A percentile compares a stretch with the other conserved stretches of the same genome.
Evolutionary conservation across 2,329 filamentous ascomycete genomes (phyloP).

Genomic region (Macrophomina pseudophaseolina): DNA sequence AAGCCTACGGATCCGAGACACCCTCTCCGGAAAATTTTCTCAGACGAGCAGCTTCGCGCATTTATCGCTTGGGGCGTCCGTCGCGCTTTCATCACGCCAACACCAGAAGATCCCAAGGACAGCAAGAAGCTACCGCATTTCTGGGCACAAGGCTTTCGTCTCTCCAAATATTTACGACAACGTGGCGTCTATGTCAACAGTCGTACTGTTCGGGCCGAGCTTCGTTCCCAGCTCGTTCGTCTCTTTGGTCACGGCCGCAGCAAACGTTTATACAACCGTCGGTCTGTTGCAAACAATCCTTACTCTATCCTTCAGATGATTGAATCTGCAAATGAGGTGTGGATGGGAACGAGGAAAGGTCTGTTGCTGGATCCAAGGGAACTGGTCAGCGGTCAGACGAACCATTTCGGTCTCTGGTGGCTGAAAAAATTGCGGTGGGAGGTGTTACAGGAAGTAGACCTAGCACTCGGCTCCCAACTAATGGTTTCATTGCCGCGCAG

Average conservation of each 20-base stretch:
- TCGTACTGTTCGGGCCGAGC: constrained; percentile 28
- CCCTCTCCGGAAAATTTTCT: constrained; percentile 38
- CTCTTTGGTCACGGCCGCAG: constrained; percentile 34
- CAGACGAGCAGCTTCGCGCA: constrained; percentile 34
- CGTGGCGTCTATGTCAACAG: constrained; percentile 35
- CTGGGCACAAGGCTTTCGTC: constrained; percentile 39
- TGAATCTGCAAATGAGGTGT: background rate
- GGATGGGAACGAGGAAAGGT: background rate
- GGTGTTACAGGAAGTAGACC: background rate
- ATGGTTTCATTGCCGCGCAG: background rate
- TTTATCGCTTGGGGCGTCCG: constrained; percentile 44
- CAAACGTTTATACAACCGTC: background rate
- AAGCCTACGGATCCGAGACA: constrained; percentile 29
- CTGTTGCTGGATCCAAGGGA: constrained; percentile 11
- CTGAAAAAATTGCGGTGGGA: background rate
- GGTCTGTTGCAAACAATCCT: background rate
- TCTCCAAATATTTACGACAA: constrained; percentile 38
- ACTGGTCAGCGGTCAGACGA: background rate
- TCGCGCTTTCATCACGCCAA: constrained; percentile 35
- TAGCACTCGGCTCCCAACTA: background rate
- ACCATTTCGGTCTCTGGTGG: background rate
- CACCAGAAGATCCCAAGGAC: constrained; percentile 16
- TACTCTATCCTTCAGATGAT: constrained; percentile 17
- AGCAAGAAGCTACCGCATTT: constrained; percentile 34
- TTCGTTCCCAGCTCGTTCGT: constrained; percentile 37